phyloP scores from a whole-genome alignment of 345 rosid genomes.

The Linum tenue region DNA sequence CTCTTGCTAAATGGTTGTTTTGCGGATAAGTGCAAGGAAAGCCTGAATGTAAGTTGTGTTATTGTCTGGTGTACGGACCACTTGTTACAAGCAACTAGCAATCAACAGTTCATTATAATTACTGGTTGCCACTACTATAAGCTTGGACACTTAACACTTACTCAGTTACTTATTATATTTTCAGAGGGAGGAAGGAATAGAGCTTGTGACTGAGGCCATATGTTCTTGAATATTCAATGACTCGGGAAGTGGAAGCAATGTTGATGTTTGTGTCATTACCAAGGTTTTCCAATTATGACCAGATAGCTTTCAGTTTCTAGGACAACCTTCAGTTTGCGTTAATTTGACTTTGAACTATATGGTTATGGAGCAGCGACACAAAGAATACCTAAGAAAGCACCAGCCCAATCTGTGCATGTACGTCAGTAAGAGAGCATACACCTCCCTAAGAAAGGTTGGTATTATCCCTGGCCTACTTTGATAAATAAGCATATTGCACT shows the following conservation, averaged over 20 bases:
- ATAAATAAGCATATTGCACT: too few species aligned
- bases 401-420: constrained; percentile 69
- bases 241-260: constrained; percentile 86
- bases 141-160: not conserved
- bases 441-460: constrained; percentile 65
- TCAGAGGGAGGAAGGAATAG: constrained; percentile 70
- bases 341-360: constrained; percentile 6
- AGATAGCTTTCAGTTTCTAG: constrained; percentile 2
- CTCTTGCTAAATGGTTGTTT: constrained; percentile 80
- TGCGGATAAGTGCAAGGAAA: constrained; percentile 72
- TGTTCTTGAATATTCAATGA: constrained; percentile 45
- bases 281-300: constrained; percentile 36
- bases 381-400: constrained; percentile 72
- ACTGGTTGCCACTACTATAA: not conserved
- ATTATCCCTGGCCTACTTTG: not conserved
- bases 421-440: constrained; percentile 42
- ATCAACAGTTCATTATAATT: not conserved
- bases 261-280: constrained; percentile 77
- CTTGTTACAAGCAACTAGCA: not conserved
- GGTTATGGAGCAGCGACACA: constrained; percentile 41
- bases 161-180: constrained; percentile 1
- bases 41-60: constrained; percentile 50
- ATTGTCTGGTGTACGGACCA: not conserved
- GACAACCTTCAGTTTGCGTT: constrained; percentile 4
- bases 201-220: constrained; percentile 59